Conservation (phyloP, 1,284 basidiomycete species). For the Schizopora paradoxa region DNA sequence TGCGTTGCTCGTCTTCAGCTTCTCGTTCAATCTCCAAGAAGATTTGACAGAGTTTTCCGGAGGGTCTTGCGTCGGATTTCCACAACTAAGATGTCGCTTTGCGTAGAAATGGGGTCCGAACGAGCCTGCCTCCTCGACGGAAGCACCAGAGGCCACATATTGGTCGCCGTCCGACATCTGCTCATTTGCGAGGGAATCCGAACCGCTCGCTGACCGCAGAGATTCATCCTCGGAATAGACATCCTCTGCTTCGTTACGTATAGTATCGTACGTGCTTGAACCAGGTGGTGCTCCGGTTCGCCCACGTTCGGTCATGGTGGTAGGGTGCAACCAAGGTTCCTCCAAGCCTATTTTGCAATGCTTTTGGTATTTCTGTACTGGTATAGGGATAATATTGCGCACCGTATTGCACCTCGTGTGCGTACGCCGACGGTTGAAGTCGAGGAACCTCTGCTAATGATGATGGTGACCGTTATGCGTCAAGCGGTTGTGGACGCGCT, state of each 20-base stretch:
- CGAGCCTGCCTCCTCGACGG: slow-evolving; percentile 23
- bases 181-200: slow-evolving; percentile 10
- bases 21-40: slow-evolving; percentile 79
- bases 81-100: slow-evolving; percentile 84
- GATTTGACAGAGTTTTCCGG: slow-evolving; percentile 59
- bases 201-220: slow-evolving; percentile 1
- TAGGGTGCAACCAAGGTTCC: too few species aligned
- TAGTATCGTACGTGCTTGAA: slow-evolving; percentile 2
- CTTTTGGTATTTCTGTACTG: background rate
- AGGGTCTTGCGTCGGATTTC: slow-evolving; percentile 71
- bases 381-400: too few species aligned
- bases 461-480: background rate
- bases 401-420: too few species aligned
- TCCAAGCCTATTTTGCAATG: background rate
- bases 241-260: slow-evolving; percentile 11
- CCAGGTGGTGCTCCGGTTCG: slow-evolving; percentile 4
- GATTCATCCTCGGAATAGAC: slow-evolving; percentile 12
- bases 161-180: slow-evolving; percentile 12
- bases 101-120: slow-evolving; percentile 55
- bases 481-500: too few species aligned
- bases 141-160: slow-evolving; percentile 14
- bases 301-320: slow-evolving; percentile 10
- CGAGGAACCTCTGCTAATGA: too few species aligned
- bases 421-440: too few species aligned
- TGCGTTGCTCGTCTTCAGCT: slow-evolving; percentile 87